Percentiles rank a stretch among this genome's conserved stretches.
Conservation (phyloP, 495 filamentous ascomycete species). For the Trypethelium eluteriae region DNA sequence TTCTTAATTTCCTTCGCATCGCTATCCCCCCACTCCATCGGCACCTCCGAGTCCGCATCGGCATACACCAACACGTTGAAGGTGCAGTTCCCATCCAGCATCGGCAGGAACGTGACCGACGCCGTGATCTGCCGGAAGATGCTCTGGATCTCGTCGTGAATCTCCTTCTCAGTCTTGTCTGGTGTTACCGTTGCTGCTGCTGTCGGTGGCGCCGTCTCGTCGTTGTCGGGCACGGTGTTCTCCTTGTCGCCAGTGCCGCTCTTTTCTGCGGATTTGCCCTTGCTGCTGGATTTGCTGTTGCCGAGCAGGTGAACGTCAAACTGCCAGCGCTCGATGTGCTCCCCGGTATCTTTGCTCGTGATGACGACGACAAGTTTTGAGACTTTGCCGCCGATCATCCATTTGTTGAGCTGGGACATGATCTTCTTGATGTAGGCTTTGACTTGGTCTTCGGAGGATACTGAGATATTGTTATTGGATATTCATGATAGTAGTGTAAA, state of each 20-base stretch:
- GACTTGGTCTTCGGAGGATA: constrained; percentile 93
- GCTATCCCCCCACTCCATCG: constrained; percentile 97
- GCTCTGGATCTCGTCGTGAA: constrained; percentile 87
- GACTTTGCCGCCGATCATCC: constrained; percentile 95
- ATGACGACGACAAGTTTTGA: constrained; percentile 94
- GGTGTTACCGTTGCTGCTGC: constrained; percentile 18
- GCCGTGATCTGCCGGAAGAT: constrained; percentile 98
- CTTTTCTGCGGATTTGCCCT: constrained; percentile 40
- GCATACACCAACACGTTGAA: constrained; percentile 99
- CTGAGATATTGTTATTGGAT: constrained; percentile 35
- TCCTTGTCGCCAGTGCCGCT: constrained; percentile 56
- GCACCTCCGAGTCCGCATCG: constrained; percentile 91
- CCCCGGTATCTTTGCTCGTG: constrained; percentile 90
- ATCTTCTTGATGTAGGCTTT: constrained; percentile 99
- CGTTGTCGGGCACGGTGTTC: constrained; percentile 41
- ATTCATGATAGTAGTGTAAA: too few species aligned
- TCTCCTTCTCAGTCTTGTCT: constrained; percentile 86
- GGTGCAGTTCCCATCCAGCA: constrained; percentile 86
- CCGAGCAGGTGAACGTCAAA: constrained; percentile 55
- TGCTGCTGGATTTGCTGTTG: constrained; percentile 19
- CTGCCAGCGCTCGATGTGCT: constrained; percentile 94
- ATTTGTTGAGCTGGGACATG: constrained; percentile 89
- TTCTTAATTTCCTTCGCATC: constrained; percentile 96
- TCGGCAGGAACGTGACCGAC: constrained; percentile 91
- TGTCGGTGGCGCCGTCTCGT: constrained; percentile 30